Percentiles rank a stretch among this genome's conserved stretches.
Evolutionary conservation across 345 rosid species (phyloP).

Genomic region (Arabis alpina): DNA sequence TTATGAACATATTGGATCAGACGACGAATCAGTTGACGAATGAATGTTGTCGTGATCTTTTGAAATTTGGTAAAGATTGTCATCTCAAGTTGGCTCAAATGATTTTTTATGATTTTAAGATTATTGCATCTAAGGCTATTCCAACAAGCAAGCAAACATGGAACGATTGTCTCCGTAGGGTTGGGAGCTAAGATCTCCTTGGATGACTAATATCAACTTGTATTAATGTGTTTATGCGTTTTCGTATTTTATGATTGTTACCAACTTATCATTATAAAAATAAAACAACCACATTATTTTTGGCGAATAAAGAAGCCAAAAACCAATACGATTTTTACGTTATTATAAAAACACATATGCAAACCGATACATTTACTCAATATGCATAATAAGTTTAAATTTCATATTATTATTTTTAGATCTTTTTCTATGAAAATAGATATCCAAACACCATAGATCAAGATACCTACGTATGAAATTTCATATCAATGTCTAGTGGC

Average conservation of each 20-base stretch:
- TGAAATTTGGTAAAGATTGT: constrained; percentile 29
- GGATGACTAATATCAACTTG: not conserved
- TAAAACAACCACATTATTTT: not conserved
- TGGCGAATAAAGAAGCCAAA: constrained; percentile 55
- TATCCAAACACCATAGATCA: not conserved
- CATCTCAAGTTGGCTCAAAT: constrained; percentile 10
- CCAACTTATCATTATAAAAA: not conserved
- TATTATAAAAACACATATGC: not conserved
- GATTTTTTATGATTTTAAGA: constrained; percentile 16
- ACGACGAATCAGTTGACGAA: not conserved
- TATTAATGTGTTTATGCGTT: not conserved
- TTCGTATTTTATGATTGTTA: not conserved
- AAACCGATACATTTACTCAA: not conserved
- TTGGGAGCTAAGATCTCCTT: constrained; percentile 11
- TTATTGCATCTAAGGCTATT: constrained; percentile 25
- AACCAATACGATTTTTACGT: constrained; percentile 48
- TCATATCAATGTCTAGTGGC: not conserved
- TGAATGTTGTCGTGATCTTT: constrained; percentile 24
- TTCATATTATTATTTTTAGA: not conserved
- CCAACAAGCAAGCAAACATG: constrained; percentile 25
- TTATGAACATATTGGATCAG: constrained; percentile 10
- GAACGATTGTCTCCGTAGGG: constrained; percentile 21
- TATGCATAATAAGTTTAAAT: too few relatives aligned
- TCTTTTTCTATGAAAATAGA: not conserved
- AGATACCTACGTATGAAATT: not conserved